These are phyloP conservation scores for Didymella exigua DNA, from an alignment of 2,329 filamentous ascomycete genomes.

Conservation along the genomic window DNA sequence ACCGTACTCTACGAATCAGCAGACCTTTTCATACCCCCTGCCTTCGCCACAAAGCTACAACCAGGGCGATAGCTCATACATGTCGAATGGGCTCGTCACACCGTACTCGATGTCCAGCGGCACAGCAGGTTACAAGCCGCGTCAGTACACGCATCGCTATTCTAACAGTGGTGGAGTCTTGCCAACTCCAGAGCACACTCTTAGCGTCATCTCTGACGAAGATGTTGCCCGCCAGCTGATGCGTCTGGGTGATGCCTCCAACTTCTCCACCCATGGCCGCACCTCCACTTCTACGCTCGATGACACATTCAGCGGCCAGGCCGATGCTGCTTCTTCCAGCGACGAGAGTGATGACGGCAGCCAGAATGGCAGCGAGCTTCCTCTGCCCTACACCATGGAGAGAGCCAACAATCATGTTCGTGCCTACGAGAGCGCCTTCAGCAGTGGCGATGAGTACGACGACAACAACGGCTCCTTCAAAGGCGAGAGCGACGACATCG, in stretches of 20 bases:
- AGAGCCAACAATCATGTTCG: slow-evolving; percentile 42
- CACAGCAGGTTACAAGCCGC: slow-evolving; percentile 41
- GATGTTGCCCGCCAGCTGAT: slow-evolving; percentile 97
- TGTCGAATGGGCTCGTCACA: slow-evolving; percentile 42
- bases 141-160: slow-evolving; percentile 50
- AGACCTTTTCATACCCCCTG: slow-evolving; percentile 79
- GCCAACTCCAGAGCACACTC: slow-evolving; percentile 94
- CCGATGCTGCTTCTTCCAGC: slow-evolving; percentile 64
- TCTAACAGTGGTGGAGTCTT: slow-evolving; percentile 65
- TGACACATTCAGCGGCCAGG: slow-evolving; percentile 88
- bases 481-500: slow-evolving; percentile 58
- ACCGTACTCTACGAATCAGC: slow-evolving; percentile 77
- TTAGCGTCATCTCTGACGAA: slow-evolving; percentile 97
- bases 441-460: slow-evolving; percentile 66
- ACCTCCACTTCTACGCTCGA: slow-evolving; percentile 93
- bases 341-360: slow-evolving; percentile 72
- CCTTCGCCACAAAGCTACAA: slow-evolving; percentile 82
- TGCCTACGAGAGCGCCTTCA: slow-evolving; percentile 57
- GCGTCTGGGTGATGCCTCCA: slow-evolving; percentile 91
- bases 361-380: slow-evolving; percentile 61
- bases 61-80: slow-evolving; percentile 45
- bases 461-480: slow-evolving; percentile 61
- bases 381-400: slow-evolving; percentile 37
- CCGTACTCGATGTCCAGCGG: slow-evolving; percentile 45
- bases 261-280: slow-evolving; percentile 82